Base-by-base conservation (phyloP, 2,329 filamentous ascomycete genomes). In the Fusarium floridanum region DNA sequence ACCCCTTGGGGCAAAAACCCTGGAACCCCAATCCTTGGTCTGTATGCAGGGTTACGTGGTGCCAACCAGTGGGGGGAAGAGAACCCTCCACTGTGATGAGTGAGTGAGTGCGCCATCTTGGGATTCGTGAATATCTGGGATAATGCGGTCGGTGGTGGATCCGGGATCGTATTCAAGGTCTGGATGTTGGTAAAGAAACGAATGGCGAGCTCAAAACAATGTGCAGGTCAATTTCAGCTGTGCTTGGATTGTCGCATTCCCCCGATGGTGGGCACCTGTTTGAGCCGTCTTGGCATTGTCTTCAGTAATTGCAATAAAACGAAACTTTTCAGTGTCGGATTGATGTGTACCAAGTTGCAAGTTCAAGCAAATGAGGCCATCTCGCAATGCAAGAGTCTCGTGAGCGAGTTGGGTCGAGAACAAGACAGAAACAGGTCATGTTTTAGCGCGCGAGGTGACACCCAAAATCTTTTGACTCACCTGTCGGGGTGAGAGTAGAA, bases 11-110 rank as follows among this genome's bases (percentile, higher is more conserved):
- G 48, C 48, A 53, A 17, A 17, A 53, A 53, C 48, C 48, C 48
- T 53, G 48, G 48, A 53, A 20, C 48, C 48, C 24, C 11, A 27
- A 32, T 53, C 48, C 48, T 7, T 53, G 48, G 48, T 3, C 24
- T 29, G 27, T 32, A 53, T 53, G 48, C 48, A 53, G 48, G 48
- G 48, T 53, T 53, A 53, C 48, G 48, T 53, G 48, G 48, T 53
- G 48, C 48, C 48, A 53, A 32, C 48, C 48, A 53, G 48, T 53
- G 48, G 48, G 43, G 48, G 43, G 45, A 27, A 53, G 48, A 53
- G 48, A 53, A 20, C 48, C 48, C 27, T 48, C 43, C 43, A 48
- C 43, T 53, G 48, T 53, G 48, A 32, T 11, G 48, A 32, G 43
- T 17, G 20, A 45, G 7, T 2, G 45, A 53, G 48, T 53, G 48